Base-by-base conservation (phyloP, 1,139 yeast species). In the Geotrichum aggregatum region DNA sequence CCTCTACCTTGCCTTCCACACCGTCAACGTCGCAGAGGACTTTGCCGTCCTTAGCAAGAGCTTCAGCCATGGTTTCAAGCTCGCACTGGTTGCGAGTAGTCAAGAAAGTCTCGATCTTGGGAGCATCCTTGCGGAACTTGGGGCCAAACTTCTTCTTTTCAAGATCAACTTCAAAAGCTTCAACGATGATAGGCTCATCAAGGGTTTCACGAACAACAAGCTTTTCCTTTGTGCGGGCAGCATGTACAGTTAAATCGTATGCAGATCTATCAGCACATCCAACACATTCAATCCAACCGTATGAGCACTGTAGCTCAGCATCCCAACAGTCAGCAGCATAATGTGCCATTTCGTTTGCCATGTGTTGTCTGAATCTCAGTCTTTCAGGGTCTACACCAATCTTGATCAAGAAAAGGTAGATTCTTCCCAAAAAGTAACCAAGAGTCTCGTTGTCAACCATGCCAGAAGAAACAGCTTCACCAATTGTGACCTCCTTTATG, bases 241-340 rank as follows among this genome's bases (percentile, higher is more conserved):
- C 74, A 69, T 94, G 99, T 54, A 94, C 98, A 50, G 92, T 80
- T 71, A 94, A 81, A 74, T 94, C 99, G 69, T 89, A 94, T 44
- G 99, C 99, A 48, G 96, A 87, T 76, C 99, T 84, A 73, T 94
- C 99, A 58, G 99, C 99, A 76, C 98, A 92, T 62, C 99, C 99
- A 67, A 92, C 98, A 82, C 98, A 92, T 75, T 94, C 99, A 64
- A 94, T 86, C 99, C 99, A 94, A 62, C 99, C 98, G 67, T 87
- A 94, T 36, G 96, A 87, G 41, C 96, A 85, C 65, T 87, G 84
- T 64, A 94, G 78, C 76, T 94, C 99, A 59, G 96, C 97, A 75
- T 94, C 99, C 99, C 99, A 94, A 77, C 99, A 94, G 74, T 94
- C 99, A 61, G 96, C 84, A 55, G 98, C 98, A 70, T 94, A 94